Base-by-base conservation (phyloP, 257 asterid species). In the Penstemon newberryi region DNA sequence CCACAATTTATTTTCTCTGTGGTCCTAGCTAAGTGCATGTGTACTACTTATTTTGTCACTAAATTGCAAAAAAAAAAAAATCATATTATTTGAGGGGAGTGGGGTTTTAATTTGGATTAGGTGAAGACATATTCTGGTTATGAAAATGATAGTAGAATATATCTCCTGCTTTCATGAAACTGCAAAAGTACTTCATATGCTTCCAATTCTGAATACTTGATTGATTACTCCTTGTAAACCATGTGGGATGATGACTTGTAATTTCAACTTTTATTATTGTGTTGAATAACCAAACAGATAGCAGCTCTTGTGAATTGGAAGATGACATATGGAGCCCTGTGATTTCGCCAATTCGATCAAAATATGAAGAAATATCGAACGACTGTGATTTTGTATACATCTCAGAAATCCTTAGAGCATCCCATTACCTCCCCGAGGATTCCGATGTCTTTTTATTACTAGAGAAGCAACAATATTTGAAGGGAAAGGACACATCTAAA, bases 391-490 rank as follows among this genome's bases (percentile, higher is more conserved):
- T 85, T 40, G 66, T 74, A 0, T 93, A 93, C 84, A 73, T 93
- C 46, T 79, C 90, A 0, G 95, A 89, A 41, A 77, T 93, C 51
- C 72, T 93, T 19, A 73, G 87, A 73, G 96, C 96, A 43, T 81
- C 80, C 15, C 78, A 64, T 63, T 82, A 82, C 70, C 74, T 86
- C 36, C 85, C 88, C 0, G 84, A 79, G 25, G 91, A 84, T 42
- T 76, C 91, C 7, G 89, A 88, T 46, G 67, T 83, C 12, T 93
- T 93, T 72, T 40, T 67, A 46, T 42, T 84, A 49, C 82, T 93
- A 11, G 99, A 93, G 78, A 90, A 87, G 81, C 96, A 88, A 64
- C 97, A 81, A 5, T 84, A 63, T 73, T 84, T 83, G 70, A 80
- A 82, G 71, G 97, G 96, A 7, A 76, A 87, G 46, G 87, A 84